Evolutionary conservation across 1,139 yeast species (phyloP).

Genomic region (Kluyveromyces sp.): DNA sequence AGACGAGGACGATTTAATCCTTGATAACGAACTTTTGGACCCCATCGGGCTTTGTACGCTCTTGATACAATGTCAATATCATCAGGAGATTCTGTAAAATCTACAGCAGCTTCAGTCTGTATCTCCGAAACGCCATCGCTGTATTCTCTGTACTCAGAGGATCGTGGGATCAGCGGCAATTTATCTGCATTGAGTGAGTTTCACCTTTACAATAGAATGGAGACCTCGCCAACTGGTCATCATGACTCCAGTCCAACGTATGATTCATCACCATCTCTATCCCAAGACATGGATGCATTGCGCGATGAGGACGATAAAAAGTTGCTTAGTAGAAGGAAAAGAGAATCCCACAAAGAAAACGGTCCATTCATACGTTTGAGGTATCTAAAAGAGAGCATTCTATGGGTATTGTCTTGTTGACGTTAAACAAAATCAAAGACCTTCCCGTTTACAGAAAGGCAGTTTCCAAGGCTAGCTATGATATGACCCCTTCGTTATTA

Average conservation of each 20-base stretch:
- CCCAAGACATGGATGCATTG: not conserved
- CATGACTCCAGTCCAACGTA: not conserved
- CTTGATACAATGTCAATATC: constrained; percentile 13
- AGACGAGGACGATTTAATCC: constrained; percentile 6
- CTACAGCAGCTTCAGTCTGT: not conserved
- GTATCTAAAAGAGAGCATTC: constrained; percentile 27
- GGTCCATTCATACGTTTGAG: constrained; percentile 16
- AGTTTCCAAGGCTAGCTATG: constrained; percentile 61
- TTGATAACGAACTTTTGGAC: constrained; percentile 5
- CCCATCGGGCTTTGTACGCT: constrained; percentile 22
- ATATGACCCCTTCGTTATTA: constrained; percentile 93
- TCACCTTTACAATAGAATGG: not conserved
- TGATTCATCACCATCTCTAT: constrained; percentile 1
- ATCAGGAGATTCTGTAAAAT: not conserved
- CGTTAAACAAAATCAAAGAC: constrained; percentile 63
- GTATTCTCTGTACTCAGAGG: not conserved
- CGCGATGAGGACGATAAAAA: constrained; percentile 11
- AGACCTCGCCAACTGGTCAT: not conserved
- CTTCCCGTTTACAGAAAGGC: constrained; percentile 59
- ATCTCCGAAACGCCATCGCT: not conserved
- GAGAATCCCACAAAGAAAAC: constrained; percentile 12
- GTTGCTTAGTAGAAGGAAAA: constrained; percentile 6
- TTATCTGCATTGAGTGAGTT: not conserved
- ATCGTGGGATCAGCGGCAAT: not conserved
- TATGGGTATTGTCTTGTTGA: constrained; percentile 66